phyloP scores from a whole-genome alignment of 371 early-diverging fungal genomes.

The Mucor circinelloides region DNA sequence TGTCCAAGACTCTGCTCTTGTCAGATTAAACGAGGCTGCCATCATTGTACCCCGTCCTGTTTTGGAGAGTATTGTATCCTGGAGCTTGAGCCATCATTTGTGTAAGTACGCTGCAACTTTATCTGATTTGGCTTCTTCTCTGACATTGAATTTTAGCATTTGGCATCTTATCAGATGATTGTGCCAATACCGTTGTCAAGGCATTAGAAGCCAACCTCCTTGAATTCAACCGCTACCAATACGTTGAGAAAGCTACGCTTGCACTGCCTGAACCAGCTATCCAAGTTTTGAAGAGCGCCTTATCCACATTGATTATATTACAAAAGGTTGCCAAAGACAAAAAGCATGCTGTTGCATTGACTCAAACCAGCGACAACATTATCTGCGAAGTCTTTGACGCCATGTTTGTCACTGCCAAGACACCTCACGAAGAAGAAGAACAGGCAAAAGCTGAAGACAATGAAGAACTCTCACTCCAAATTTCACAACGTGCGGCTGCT shows the following conservation, averaged over 20 bases:
- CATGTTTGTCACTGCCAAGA: constrained; percentile 25
- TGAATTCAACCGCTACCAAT: constrained; percentile 21
- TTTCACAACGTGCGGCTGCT: constrained; percentile 6
- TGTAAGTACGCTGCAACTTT: constrained; percentile 8
- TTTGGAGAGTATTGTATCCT: constrained; percentile 21
- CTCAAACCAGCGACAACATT: not conserved
- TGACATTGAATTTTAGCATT: not conserved
- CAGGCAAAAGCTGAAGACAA: constrained; percentile 10
- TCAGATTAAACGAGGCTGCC: constrained; percentile 2
- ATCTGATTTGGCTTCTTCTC: not conserved
- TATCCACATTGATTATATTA: constrained; percentile 24
- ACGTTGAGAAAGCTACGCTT: not conserved
- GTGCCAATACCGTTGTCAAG: not conserved
- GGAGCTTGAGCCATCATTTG: constrained; percentile 10
- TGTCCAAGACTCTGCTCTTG: not conserved
- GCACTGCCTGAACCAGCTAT: constrained; percentile 14
- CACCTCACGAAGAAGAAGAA: constrained; percentile 11
- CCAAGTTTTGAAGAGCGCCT: constrained; percentile 7
- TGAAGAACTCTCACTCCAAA: constrained; percentile 6
- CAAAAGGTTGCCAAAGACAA: constrained; percentile 2
- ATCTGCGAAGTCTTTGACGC: constrained; percentile 33
- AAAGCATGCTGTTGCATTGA: not conserved
- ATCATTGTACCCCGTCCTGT: constrained; percentile 13
- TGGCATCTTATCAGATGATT: constrained; percentile 8
- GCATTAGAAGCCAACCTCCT: not conserved